Base-by-base conservation (phyloP, 139 green algal genomes). In the Nannochloris sp. region DNA sequence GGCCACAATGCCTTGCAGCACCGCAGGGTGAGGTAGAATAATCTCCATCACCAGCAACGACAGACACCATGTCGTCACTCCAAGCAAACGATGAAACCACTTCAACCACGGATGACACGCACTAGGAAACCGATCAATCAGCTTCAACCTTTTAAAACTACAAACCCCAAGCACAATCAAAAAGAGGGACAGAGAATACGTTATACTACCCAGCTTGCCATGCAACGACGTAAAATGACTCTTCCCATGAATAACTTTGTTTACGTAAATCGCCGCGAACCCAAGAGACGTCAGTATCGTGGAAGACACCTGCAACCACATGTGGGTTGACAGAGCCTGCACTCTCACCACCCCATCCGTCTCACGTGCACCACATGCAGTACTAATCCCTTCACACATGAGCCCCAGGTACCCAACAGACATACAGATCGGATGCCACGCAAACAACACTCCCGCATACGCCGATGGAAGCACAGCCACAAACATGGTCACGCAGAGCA, bases 241-340 rank as follows among this genome's bases (percentile, higher is more conserved):
- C 48, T 77, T 77, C 31, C 48, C 57, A n/a, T 73, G 69, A 1
- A 73, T 44, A 23, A 6, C 63, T 75, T 87, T 87, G 66, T 85
- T 85, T n/a, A 60, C 40, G 49, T 79, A 83, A 18, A 87, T 86
- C 11, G 70, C 70, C 0, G 60, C 74, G 21, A 86, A 84, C 2
- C 81, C 81, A 11, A 84, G 54, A 3, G 37, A 14, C 4, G 79
- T 57, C 50, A 63, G 78, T 1, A 79, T 11, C 44, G 62, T 43
- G 54, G 71, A 29, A 27, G 66, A 49, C 5, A 55, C n/a, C 44
- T 78, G 68, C 23, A 78, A 51, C 43, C 69, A 66, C 34, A 61
- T 67, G 49, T 77, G 70, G 49, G 65, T 72, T 16, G 61, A 50
- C 23, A 78, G 68, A 12, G 69, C 71, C 4, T 23, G 8, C 24